Evolutionary conservation across 306 rosid genomes (phyloP).

Genomic region (Pyrus communis): DNA sequence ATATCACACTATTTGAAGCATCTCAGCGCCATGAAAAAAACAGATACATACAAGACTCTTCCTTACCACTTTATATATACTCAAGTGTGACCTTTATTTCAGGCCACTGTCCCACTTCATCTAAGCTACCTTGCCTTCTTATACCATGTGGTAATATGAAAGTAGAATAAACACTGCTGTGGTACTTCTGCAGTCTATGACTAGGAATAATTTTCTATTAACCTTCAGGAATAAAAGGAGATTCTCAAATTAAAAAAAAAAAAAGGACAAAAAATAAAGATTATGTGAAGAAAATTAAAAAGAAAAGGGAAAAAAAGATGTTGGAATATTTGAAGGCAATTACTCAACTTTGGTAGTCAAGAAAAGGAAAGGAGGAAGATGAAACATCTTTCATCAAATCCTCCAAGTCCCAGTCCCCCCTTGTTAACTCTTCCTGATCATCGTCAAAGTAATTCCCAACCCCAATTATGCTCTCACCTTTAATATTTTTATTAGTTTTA

Average conservation of each 20-base stretch:
- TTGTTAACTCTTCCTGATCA: slow-evolving; percentile 46
- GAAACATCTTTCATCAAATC: slow-evolving; percentile 85
- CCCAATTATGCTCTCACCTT: slow-evolving; percentile 28
- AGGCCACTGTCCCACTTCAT: background rate
- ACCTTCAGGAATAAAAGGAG: background rate
- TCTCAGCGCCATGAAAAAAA: background rate
- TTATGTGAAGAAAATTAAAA: background rate
- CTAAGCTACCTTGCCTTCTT: background rate
- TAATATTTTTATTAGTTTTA: slow-evolving; percentile 14
- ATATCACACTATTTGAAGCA: background rate
- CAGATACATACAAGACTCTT: background rate
- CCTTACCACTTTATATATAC: slow-evolving; percentile 15
- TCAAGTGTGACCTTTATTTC: slow-evolving; percentile 40
- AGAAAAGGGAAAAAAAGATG: background rate
- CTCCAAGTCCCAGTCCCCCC: slow-evolving; percentile 83
- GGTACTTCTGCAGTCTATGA: background rate
- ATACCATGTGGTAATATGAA: background rate
- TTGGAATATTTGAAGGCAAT: background rate
- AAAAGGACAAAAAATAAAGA: background rate
- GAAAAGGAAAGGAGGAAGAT: slow-evolving; percentile 56
- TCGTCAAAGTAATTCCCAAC: slow-evolving; percentile 53
- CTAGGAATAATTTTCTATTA: background rate
- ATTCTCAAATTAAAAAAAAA: background rate
- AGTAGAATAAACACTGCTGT: background rate
- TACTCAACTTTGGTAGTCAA: slow-evolving; percentile 48